Evolutionary conservation across 108 stramenopile species (phyloP).

Genomic region (Cyclotella sp.): DNA sequence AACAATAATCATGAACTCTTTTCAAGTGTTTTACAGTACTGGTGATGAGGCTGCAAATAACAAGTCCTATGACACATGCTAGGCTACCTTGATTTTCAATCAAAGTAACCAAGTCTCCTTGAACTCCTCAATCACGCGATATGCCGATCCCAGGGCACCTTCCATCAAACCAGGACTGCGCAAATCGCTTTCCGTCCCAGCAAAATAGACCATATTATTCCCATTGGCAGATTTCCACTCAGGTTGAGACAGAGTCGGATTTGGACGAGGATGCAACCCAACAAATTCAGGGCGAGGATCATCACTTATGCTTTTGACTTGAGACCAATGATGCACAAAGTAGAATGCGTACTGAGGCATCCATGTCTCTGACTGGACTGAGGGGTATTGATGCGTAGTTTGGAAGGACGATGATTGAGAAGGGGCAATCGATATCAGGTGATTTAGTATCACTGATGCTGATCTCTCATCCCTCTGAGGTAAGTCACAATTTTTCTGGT

Average conservation of each 20-base stretch:
- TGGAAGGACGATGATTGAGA: background rate
- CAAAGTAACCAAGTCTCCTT: background rate
- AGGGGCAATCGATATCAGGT: constrained; percentile 43
- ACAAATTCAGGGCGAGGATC: constrained; percentile 44
- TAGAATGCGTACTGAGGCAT: background rate
- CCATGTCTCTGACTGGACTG: too few species aligned
- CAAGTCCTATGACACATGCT: too few species aligned
- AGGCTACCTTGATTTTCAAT: background rate
- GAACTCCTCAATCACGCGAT: constrained; percentile 47
- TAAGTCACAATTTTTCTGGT: constrained; percentile 3
- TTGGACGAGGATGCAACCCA: constrained; percentile 59
- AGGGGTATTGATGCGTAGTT: constrained; percentile 4
- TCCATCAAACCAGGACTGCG: constrained; percentile 73
- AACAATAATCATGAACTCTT: too few species aligned
- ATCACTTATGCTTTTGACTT: constrained; percentile 57
- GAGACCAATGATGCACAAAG: constrained; percentile 54
- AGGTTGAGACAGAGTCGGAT: constrained; percentile 33
- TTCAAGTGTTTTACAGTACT: constrained; percentile 1
- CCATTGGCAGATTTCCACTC: constrained; percentile 48
- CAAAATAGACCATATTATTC: constrained; percentile 54
- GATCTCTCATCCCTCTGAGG: constrained; percentile 32
- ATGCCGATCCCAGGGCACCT: constrained; percentile 62
- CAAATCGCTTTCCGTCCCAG: constrained; percentile 65
- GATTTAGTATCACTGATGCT: constrained; percentile 30
- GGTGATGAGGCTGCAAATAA: too few species aligned